Conservation (phyloP, 2,329 filamentous ascomycete species). For the Cryphonectria nitschkei region DNA sequence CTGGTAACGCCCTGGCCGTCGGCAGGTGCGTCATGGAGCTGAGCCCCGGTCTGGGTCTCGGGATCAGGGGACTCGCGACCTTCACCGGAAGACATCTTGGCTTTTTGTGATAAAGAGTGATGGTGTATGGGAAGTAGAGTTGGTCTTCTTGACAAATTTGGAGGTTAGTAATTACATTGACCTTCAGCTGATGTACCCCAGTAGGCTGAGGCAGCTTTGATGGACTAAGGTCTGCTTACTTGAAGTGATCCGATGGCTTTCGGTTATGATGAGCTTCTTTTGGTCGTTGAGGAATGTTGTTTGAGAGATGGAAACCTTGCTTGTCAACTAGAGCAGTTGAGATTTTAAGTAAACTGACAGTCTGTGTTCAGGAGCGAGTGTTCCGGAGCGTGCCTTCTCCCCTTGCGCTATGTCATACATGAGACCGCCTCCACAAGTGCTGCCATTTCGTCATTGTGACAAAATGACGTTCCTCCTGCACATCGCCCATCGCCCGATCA, state of each 20-base stretch:
- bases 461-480: constrained; percentile 17
- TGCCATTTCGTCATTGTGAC: constrained; percentile 19
- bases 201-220: neutral
- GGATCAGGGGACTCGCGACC: constrained; percentile 81
- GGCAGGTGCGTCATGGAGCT: constrained; percentile 59
- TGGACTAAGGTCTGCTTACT: neutral
- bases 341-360: constrained; percentile 3
- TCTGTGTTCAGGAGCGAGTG: neutral
- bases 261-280: neutral
- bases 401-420: constrained; percentile 18
- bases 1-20: constrained; percentile 62
- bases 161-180: neutral
- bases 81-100: constrained; percentile 64
- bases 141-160: neutral
- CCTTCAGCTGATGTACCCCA: neutral
- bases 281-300: neutral
- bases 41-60: constrained; percentile 66
- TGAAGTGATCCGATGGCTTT: neutral
- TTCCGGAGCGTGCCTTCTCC: neutral
- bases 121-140: neutral
- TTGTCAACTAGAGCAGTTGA: neutral
- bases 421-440: neutral
- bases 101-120: constrained; percentile 32
- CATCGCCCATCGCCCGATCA: neutral
- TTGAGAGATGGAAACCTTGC: neutral